A percentile compares a stretch with the other conserved stretches of the same genome.
Evolutionary conservation across 2,329 filamentous ascomycete genomes (phyloP).

Genomic region (Leptographium lundbergii): DNA sequence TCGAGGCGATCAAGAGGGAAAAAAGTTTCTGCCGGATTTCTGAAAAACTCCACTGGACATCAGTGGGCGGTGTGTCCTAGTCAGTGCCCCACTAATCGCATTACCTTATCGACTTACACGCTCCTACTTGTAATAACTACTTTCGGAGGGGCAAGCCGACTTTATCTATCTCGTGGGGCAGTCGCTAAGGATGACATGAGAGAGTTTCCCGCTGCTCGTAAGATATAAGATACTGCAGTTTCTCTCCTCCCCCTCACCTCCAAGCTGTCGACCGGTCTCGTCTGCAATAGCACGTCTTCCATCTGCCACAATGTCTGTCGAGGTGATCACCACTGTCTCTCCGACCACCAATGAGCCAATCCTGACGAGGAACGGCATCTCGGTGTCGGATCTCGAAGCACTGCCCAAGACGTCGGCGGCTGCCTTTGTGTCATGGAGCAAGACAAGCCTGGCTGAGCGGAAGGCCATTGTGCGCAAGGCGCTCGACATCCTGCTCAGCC

Average conservation of each 20-base stretch:
- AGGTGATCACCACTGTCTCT: conserved; percentile 68
- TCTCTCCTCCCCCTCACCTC: background rate
- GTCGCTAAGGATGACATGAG: background rate
- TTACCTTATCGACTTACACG: background rate
- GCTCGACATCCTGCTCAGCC: conserved; percentile 54
- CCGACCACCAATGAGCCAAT: conserved; percentile 79
- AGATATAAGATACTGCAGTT: background rate
- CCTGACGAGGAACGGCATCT: conserved; percentile 64
- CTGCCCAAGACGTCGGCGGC: conserved; percentile 60
- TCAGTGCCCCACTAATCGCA: background rate
- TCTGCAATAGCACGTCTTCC: background rate
- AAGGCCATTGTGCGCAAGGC: conserved; percentile 74
- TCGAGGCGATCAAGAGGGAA: background rate
- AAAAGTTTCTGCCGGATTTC: conserved; percentile 3
- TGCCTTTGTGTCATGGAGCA: conserved; percentile 66
- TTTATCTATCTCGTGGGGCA: background rate
- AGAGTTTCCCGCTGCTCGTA: background rate
- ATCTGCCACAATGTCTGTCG: conserved; percentile 42
- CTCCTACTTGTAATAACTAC: background rate
- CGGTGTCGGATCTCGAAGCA: conserved; percentile 53
- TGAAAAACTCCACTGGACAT: background rate
- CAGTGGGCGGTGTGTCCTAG: background rate
- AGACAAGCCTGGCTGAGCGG: conserved; percentile 61
- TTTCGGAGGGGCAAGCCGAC: background rate
- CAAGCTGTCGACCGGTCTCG: background rate